A percentile compares a stretch with the other conserved stretches of the same genome.
These are phyloP conservation scores for Schwanniomyces polymorphus DNA, from an alignment of 805 yeast species.

Conservation along the genomic window DNA sequence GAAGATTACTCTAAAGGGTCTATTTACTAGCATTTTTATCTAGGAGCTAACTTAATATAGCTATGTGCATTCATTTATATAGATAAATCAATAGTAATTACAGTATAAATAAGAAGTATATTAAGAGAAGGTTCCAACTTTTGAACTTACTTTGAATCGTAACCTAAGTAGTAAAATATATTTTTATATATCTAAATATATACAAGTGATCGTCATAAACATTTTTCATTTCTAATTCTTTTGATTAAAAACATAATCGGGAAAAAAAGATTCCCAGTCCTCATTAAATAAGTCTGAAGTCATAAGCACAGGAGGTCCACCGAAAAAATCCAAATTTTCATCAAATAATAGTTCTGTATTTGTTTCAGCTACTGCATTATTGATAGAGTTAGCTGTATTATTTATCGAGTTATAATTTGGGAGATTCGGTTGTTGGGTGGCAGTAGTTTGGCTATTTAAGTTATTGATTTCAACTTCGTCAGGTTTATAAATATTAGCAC, in stretches of 20 bases:
- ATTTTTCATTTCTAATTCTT: constrained; percentile 6
- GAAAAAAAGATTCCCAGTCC: constrained; percentile 52
- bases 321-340: constrained; percentile 40
- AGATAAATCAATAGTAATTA: too few species aligned
- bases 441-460: not conserved
- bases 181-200: too few species aligned
- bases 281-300: constrained; percentile 47
- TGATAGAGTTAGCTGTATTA: not conserved
- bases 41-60: too few species aligned
- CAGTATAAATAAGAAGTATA: too few species aligned
- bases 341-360: constrained; percentile 21
- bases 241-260: constrained; percentile 40
- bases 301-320: constrained; percentile 55
- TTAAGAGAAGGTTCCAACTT: too few species aligned
- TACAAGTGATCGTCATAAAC: not conserved
- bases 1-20: too few species aligned
- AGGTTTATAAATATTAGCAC: not conserved
- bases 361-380: constrained; percentile 9
- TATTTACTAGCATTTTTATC: too few species aligned
- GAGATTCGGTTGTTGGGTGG: not conserved
- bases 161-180: too few species aligned
- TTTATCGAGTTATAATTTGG: not conserved
- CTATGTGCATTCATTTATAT: too few species aligned
- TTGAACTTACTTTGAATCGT: too few species aligned
- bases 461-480: not conserved